phyloP scores from a whole-genome alignment of 2,329 filamentous ascomycete genomes.

The Aspergillus aculeatus region DNA sequence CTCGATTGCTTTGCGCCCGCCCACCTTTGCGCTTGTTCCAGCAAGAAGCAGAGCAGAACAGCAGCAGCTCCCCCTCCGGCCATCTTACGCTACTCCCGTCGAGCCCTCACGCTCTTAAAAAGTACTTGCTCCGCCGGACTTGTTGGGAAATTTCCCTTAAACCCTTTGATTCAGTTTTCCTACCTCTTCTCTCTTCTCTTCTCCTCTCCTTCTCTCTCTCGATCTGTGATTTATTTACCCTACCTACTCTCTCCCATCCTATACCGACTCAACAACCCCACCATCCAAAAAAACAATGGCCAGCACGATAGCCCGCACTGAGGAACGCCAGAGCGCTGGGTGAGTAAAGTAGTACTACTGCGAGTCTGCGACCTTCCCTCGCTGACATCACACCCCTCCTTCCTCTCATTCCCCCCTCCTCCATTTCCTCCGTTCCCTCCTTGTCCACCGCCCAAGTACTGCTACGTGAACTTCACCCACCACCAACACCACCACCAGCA shows the following conservation, averaged over 20 bases:
- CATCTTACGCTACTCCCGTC: neutral
- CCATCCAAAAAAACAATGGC: constrained; percentile 41
- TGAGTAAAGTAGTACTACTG: constrained; percentile 46
- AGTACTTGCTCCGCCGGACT: constrained; percentile 35
- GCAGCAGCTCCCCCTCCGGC: constrained; percentile 6
- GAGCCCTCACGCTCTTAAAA: constrained; percentile 29
- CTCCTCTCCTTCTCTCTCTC: constrained; percentile 14
- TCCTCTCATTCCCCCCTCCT: constrained; percentile 22
- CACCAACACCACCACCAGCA: neutral
- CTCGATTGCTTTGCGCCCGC: neutral
- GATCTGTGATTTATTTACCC: constrained; percentile 12
- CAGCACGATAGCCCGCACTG: constrained; percentile 43
- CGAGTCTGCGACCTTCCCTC: constrained; percentile 16
- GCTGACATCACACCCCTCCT: constrained; percentile 41
- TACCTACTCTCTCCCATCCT: constrained; percentile 11
- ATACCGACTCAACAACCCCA: neutral
- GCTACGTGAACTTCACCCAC: neutral
- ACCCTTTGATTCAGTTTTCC: constrained; percentile 25
- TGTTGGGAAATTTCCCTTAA: constrained; percentile 22
- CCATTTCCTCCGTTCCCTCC: constrained; percentile 11
- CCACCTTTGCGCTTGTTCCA: constrained; percentile 6
- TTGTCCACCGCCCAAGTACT: constrained; percentile 6
- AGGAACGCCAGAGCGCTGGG: constrained; percentile 53
- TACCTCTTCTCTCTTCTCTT: constrained; percentile 15
- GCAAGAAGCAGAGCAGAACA: constrained; percentile 12